Percentiles rank a stretch among this genome's conserved stretches.
Evolutionary conservation across 257 asterid species (phyloP).

Genomic region (Rehmannia glutinosa): DNA sequence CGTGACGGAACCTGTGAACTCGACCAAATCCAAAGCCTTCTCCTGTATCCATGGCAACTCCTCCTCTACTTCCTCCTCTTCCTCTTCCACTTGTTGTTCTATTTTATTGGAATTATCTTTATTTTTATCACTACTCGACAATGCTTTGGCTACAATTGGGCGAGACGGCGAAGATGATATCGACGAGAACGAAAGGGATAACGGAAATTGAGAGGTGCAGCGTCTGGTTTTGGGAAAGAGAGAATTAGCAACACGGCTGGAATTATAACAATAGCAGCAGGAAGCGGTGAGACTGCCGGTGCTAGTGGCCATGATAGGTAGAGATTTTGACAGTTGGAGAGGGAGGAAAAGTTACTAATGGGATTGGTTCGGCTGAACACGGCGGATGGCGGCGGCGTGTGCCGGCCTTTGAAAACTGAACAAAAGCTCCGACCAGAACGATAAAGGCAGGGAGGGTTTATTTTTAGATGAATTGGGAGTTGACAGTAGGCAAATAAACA

Average conservation of each 20-base stretch:
- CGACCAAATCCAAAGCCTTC: constrained; percentile 93
- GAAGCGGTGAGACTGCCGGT: constrained; percentile 25
- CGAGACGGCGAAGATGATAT: constrained; percentile 18
- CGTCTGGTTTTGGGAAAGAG: constrained; percentile 22
- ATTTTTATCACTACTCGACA: constrained; percentile 15
- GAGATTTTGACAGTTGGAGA: not conserved
- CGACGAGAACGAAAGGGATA: constrained; percentile 4
- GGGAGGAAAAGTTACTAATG: not conserved
- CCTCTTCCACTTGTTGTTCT: constrained; percentile 29
- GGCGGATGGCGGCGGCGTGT: not conserved
- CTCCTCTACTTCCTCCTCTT: constrained; percentile 82
- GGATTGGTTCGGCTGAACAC: not conserved
- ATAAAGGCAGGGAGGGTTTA: not conserved
- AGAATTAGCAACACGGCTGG: constrained; percentile 11
- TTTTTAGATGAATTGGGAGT: no score
- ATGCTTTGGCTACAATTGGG: constrained; percentile 17
- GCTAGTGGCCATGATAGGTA: constrained; percentile 22
- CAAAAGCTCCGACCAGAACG: not conserved
- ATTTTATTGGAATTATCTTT: constrained; percentile 14
- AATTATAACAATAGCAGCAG: constrained; percentile 24
- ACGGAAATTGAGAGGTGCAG: constrained; percentile 14
- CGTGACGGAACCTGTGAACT: constrained; percentile 89
- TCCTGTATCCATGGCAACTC: constrained; percentile 98
- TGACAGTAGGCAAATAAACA: no score
- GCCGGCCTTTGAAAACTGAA: not conserved